Evolutionary conservation across 1,284 basidiomycete species (phyloP), one percentile per base, ranked within the genome.

Genomic region (Sphaerobolus stellatus): DNA sequence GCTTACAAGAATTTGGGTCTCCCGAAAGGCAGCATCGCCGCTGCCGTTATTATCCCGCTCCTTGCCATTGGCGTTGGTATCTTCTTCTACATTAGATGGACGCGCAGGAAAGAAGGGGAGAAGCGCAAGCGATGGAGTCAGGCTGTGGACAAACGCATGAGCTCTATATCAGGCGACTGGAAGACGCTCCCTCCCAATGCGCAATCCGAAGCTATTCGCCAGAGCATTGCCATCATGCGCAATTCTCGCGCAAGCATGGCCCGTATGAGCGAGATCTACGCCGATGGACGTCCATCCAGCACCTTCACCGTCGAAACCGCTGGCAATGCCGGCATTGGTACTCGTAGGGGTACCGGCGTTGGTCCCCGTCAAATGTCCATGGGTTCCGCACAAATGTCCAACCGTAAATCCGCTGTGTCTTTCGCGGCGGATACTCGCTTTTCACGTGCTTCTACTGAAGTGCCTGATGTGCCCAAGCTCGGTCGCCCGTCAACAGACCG

Each of bases 81-180:
- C 22, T 75, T 73, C 22, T 71, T 74, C 0, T 90, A 83, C 66
- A 64, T 90, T 70, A 78, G 74, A 62, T 76, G 79, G 63, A 81
- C 75, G 62, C 82, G 91, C 52, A 64, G 70, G 29, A 82, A 75
- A 62, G 78, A 79, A 58, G 74, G 74, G 53, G 77, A 83, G 58
- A 82, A 89, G 69, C 76, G 83, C 61, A 81, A 78, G 68, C 77
- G 80, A 46, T 94, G 84, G 80, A 86, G 82, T 36, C 78, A 84
- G 68, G 77, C 74, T 29, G 70, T 94, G 70, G 85, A 92, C 76
- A 82, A 84, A 72, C 84, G 92, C 66, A 92, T 92, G 91, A 86
- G 85, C 16, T 84, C 85, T 57, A 83, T 91, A 60, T 84, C 83
- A 6, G 73, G 75, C 13, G 87, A 90, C 63, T 92, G 90, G 90